These are phyloP conservation scores for Alisma plantagoaquatica DNA, from an alignment of 106 monocot genomes.

Conservation along the genomic window DNA sequence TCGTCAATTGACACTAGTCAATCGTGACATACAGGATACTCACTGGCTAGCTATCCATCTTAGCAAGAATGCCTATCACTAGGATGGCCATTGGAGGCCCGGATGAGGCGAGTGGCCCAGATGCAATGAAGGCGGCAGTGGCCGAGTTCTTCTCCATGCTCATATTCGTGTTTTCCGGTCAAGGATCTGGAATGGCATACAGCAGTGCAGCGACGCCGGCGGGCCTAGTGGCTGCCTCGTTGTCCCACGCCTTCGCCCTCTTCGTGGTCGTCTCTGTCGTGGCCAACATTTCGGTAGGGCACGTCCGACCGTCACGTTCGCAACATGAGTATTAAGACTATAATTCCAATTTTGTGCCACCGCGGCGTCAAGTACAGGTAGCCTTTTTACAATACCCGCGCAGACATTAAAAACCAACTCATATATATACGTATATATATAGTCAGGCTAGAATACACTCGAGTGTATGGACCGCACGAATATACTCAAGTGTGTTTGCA, in stretches of 20 bases:
- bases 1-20: not conserved
- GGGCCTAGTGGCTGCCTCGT: slow-evolving; percentile 10
- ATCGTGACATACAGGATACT: not conserved
- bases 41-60: no score
- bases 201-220: slow-evolving; percentile 7
- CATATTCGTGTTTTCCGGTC: slow-evolving; percentile 23
- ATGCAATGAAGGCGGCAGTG: slow-evolving; percentile 11
- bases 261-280: slow-evolving; percentile 17
- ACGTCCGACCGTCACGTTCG: slow-evolving; percentile 23
- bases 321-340: no score
- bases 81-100: slow-evolving; percentile 12
- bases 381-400: no score
- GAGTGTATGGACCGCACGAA: no score
- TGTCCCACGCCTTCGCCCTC: slow-evolving; percentile 19
- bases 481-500: no score
- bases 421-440: no score
- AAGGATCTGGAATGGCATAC: slow-evolving; percentile 23
- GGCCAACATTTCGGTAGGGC: slow-evolving; percentile 18
- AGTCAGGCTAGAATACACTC: no score
- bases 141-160: slow-evolving; percentile 25
- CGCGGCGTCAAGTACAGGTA: no score
- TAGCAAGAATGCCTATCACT: slow-evolving; percentile 11
- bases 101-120: slow-evolving; percentile 12
- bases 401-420: no score
- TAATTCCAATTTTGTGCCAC: no score